These are phyloP conservation scores for Omphalotus guepiniiformis DNA, from an alignment of 768 basidiomycete genomes.

Conservation along the genomic window DNA sequence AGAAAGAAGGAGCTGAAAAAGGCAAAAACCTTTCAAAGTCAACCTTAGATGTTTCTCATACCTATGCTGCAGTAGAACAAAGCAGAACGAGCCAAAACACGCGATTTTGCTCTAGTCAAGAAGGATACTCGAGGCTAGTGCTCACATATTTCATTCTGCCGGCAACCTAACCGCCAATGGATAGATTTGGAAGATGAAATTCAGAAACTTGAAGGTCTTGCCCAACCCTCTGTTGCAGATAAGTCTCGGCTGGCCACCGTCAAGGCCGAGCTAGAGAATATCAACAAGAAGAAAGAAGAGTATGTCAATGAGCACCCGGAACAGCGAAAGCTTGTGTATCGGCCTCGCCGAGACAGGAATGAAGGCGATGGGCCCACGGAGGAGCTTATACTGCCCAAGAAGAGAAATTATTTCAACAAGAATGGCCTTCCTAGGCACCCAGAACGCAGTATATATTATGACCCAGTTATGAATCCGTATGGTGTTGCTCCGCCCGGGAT, in stretches of 20 bases:
- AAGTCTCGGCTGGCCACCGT: conserved; percentile 65
- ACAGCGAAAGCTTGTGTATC: conserved; percentile 80
- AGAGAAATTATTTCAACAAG: conserved; percentile 73
- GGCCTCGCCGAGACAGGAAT: conserved; percentile 41
- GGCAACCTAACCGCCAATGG: neutral
- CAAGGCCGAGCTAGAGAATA: conserved; percentile 72
- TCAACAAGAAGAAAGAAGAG: conserved; percentile 85
- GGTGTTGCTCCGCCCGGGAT: conserved; percentile 94
- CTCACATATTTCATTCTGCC: conserved; percentile 24
- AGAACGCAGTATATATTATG: conserved; percentile 90
- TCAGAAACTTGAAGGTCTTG: conserved; percentile 50
- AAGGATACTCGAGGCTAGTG: conserved; percentile 92
- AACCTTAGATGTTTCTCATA: conserved; percentile 12
- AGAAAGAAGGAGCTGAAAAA: conserved; percentile 95
- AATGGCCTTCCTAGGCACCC: conserved; percentile 86
- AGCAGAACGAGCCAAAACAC: conserved; percentile 68
- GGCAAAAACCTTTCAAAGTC: conserved; percentile 37
- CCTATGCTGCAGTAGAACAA: conserved; percentile 76
- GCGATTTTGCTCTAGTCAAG: conserved; percentile 91
- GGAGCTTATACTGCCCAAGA: conserved; percentile 35
- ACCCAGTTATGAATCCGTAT: conserved; percentile 88
- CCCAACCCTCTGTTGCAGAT: conserved; percentile 44
- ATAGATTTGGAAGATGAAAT: conserved; percentile 86
- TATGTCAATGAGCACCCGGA: conserved; percentile 94
- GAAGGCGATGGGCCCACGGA: conserved; percentile 41